Evolutionary conservation across 2,329 filamentous ascomycete species (phyloP).

Genomic region (Aspergillus alliaceus): DNA sequence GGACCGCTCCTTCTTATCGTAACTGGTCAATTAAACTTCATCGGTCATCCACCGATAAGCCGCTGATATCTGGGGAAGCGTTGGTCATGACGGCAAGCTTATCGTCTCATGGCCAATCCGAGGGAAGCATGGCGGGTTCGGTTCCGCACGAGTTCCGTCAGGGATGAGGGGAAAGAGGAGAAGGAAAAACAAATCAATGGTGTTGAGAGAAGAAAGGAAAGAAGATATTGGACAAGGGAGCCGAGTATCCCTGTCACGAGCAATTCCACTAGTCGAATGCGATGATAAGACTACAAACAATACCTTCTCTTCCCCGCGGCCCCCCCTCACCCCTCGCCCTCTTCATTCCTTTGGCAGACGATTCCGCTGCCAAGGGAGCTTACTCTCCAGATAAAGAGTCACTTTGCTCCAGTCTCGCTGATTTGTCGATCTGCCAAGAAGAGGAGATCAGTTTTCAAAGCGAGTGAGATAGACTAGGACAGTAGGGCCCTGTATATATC

Average conservation of each 20-base stretch:
- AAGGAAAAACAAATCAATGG: neutral
- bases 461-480: too few relatives aligned
- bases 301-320: neutral
- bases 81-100: conserved; percentile 3
- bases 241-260: conserved; percentile 18
- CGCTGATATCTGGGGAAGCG: conserved; percentile 20
- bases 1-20: conserved; percentile 1
- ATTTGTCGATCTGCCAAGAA: neutral
- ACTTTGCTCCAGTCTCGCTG: neutral
- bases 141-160: neutral
- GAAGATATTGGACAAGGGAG: conserved; percentile 6
- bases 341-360: neutral
- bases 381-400: too few relatives aligned
- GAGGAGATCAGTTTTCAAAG: neutral
- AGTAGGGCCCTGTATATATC: too few relatives aligned
- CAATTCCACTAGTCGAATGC: neutral
- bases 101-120: conserved; percentile 2
- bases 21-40: neutral
- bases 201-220: conserved; percentile 1
- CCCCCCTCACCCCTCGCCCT: too few relatives aligned
- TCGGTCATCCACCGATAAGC: conserved; percentile 17
- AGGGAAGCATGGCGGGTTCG: neutral
- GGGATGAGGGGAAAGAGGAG: conserved; percentile 11
- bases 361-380: conserved; percentile 6
- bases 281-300: neutral